Evolutionary conservation across 1,284 basidiomycete species (phyloP).

Genomic region (Boletus semigastroideus): DNA sequence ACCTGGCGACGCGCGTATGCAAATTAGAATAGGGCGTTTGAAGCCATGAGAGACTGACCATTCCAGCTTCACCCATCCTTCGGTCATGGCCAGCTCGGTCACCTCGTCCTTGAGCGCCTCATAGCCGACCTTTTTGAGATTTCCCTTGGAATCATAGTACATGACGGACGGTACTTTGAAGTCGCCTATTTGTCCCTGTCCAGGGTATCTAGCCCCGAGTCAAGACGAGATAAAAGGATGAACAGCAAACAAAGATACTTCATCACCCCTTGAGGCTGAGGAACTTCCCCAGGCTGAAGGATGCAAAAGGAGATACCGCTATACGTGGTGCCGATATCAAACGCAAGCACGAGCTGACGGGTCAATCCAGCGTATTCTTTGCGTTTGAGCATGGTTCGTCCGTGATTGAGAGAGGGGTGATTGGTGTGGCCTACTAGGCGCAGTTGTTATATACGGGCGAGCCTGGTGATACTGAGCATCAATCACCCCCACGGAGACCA

Average conservation of each 20-base stretch:
- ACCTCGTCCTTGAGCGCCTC: constrained; percentile 43
- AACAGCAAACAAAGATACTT: constrained; percentile 28
- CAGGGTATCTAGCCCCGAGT: constrained; percentile 35
- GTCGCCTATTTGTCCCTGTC: constrained; percentile 37
- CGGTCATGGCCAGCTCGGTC: constrained; percentile 39
- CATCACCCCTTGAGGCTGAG: constrained; percentile 42
- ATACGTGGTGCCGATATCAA: constrained; percentile 51
- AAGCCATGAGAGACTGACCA: constrained; percentile 38
- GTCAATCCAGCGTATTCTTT: constrained; percentile 13
- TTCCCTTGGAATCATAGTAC: constrained; percentile 46
- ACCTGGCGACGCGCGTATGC: constrained; percentile 41
- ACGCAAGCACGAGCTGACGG: constrained; percentile 44
- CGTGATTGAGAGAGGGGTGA: background rate
- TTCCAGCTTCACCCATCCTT: constrained; percentile 42
- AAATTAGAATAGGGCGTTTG: constrained; percentile 39
- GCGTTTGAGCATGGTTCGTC: constrained; percentile 13
- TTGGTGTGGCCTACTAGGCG: background rate
- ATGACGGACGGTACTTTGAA: constrained; percentile 55
- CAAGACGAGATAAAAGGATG: background rate
- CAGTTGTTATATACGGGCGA: constrained; percentile 13
- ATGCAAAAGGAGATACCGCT: constrained; percentile 46
- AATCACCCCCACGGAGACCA: background rate
- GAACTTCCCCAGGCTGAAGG: constrained; percentile 43
- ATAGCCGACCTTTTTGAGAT: constrained; percentile 45
- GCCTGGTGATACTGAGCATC: background rate